Conservation (phyloP, 2,329 filamentous ascomycete species). For the Aspergillus sp. region DNA sequence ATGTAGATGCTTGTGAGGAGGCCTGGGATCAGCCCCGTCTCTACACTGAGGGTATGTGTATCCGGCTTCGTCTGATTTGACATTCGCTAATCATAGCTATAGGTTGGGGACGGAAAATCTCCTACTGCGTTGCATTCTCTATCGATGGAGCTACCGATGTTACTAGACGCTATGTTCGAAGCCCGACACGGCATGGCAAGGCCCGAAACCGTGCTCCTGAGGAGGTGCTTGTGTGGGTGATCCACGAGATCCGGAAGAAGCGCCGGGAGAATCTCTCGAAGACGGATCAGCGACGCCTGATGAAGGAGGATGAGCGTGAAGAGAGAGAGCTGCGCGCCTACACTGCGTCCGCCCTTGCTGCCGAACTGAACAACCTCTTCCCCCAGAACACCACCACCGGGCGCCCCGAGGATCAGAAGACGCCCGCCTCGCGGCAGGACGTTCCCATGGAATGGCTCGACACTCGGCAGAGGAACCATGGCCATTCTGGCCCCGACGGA, state of each 20-base stretch:
- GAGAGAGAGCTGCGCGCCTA: slow-evolving; percentile 50
- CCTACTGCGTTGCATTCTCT: slow-evolving; percentile 95
- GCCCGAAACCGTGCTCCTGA: slow-evolving; percentile 80
- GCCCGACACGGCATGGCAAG: slow-evolving; percentile 59
- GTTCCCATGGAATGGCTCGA: slow-evolving; percentile 36
- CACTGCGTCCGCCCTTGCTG: slow-evolving; percentile 48
- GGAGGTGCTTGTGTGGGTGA: slow-evolving; percentile 85
- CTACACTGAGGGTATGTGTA: slow-evolving; percentile 73
- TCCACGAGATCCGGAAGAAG: slow-evolving; percentile 84
- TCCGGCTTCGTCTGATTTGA: not conserved
- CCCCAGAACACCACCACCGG: slow-evolving; percentile 29
- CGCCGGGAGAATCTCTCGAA: slow-evolving; percentile 83
- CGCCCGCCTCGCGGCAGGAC: slow-evolving; percentile 40
- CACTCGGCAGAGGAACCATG: slow-evolving; percentile 30
- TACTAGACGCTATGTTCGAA: slow-evolving; percentile 64
- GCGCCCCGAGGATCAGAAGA: slow-evolving; percentile 45
- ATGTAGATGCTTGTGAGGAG: slow-evolving; percentile 92
- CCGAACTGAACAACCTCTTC: slow-evolving; percentile 47
- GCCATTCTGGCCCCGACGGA: slow-evolving; percentile 37
- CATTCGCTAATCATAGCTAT: slow-evolving; percentile 16
- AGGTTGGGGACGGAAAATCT: slow-evolving; percentile 94
- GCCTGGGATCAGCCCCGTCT: slow-evolving; percentile 92
- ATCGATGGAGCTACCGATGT: slow-evolving; percentile 76
- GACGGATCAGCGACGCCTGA: slow-evolving; percentile 58
- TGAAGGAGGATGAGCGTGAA: slow-evolving; percentile 52